Percentiles rank a stretch among this genome's conserved stretches.
Evolutionary conservation across 2,329 filamentous ascomycete genomes (phyloP).

Genomic region (Epichloe festucae): DNA sequence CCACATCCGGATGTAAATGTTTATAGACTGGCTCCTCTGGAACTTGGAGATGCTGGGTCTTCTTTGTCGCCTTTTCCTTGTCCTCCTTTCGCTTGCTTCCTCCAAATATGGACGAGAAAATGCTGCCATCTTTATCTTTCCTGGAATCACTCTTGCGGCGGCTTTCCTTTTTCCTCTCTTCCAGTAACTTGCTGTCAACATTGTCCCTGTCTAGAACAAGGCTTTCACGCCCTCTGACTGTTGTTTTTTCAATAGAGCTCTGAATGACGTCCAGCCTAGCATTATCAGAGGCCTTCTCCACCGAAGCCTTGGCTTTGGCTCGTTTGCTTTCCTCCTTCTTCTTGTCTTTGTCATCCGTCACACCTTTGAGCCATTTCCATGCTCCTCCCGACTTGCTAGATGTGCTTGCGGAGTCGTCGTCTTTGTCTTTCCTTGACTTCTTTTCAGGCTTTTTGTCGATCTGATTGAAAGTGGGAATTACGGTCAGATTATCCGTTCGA

Average conservation of each 20-base stretch:
- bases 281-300: conserved; percentile 57
- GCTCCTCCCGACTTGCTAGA: conserved; percentile 56
- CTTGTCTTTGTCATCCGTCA: conserved; percentile 55
- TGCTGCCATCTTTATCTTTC: conserved; percentile 83
- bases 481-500: conserved; percentile 65
- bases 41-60: conserved; percentile 57
- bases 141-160: conserved; percentile 64
- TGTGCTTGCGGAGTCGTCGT: conserved; percentile 45
- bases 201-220: conserved; percentile 69
- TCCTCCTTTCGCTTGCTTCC: conserved; percentile 79
- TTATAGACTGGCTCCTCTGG: conserved; percentile 69
- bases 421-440: conserved; percentile 61
- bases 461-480: conserved; percentile 57
- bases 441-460: conserved; percentile 67
- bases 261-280: conserved; percentile 78
- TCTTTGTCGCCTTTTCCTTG: conserved; percentile 61
- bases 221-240: conserved; percentile 63
- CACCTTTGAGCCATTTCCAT: conserved; percentile 68
- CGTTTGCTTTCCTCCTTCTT: conserved; percentile 52
- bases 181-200: conserved; percentile 57
- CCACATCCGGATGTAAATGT: conserved; percentile 69
- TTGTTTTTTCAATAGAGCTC: conserved; percentile 63
- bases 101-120: conserved; percentile 91
- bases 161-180: conserved; percentile 77
- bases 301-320: conserved; percentile 46